Evolutionary conservation across 2,329 filamentous ascomycete genomes (phyloP), one percentile per base, ranked within the genome.

Genomic region (Rasamsonia emersonii): DNA sequence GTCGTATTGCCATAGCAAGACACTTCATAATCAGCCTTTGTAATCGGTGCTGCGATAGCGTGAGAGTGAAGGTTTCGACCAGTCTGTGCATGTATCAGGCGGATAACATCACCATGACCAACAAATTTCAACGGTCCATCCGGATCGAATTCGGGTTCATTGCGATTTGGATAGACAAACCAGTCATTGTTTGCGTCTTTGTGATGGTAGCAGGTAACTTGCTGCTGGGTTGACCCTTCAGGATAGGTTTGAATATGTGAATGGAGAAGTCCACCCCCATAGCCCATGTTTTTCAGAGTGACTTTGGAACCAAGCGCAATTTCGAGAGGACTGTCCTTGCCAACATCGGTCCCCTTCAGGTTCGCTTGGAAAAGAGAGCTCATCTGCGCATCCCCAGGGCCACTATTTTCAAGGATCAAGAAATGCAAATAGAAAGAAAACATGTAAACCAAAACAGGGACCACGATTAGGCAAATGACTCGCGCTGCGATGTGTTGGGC

Each of bases 141-240:
- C 4, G 75, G 62, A 48, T 88, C 71, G 51, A 79, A 94, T 11
- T 82, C 79, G 15, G 72, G 63, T 37, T 93, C 75, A 33, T 70
- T 63, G 41, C 93, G 84, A 65, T 89, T 94, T 16, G 91, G 91
- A 59, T 95, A 95, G 64, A 98, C 88, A 65, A 93, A 94, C 91
- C 91, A 98, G 59, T 98, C 91, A 59, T 98, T 98, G 75, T 98
- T 98, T 58, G 89, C 74, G 68, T 98, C 91, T 61, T 98, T 98
- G 71, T 98, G 91, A 64, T 98, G 91, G 64, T 98, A 98, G 70
- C 93, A 98, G 41, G 91, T 98, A 40, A 98, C 80, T 59, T 98
- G 91, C 62, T 98, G 93, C 64, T 98, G 91, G 32, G 67, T 67
- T 21, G 91, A 96, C 18, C 89, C 91, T 54, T 95, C 88, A 0